Conservation (phyloP, 83 land plant genomes). For the Picea abies region DNA sequence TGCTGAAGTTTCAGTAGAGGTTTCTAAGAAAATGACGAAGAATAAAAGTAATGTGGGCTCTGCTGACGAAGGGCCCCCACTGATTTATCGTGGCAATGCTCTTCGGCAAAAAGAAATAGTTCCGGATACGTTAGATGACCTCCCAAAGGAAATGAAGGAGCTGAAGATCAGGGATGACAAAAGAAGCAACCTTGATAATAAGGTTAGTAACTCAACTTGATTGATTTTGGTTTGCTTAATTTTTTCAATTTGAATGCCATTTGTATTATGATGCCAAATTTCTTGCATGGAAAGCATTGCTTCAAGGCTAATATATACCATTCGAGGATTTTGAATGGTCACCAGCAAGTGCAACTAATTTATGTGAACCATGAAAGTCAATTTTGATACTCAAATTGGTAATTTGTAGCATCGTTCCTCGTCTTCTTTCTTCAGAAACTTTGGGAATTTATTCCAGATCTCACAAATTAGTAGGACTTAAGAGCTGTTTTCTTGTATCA, state of each 20-base stretch:
- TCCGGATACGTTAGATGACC: conserved; percentile 4
- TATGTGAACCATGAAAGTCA: background rate
- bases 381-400: background rate
- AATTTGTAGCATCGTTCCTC: background rate
- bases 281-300: background rate
- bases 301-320: background rate
- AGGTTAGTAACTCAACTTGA: background rate
- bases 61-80: background rate
- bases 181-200: background rate
- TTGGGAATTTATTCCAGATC: background rate
- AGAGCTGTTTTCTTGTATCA: background rate
- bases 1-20: background rate
- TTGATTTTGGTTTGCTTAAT: background rate
- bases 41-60: background rate
- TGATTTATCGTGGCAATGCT: background rate
- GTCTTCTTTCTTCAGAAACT: background rate
- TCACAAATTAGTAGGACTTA: background rate
- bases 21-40: background rate
- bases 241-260: background rate
- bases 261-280: background rate
- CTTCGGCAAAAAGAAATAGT: background rate
- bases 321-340: background rate
- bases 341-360: background rate
- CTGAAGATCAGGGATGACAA: conserved; percentile 11
- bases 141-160: conserved; percentile 14